phyloP scores from a whole-genome alignment of 2,329 filamentous ascomycete species.

The Thielaviopsis populi region DNA sequence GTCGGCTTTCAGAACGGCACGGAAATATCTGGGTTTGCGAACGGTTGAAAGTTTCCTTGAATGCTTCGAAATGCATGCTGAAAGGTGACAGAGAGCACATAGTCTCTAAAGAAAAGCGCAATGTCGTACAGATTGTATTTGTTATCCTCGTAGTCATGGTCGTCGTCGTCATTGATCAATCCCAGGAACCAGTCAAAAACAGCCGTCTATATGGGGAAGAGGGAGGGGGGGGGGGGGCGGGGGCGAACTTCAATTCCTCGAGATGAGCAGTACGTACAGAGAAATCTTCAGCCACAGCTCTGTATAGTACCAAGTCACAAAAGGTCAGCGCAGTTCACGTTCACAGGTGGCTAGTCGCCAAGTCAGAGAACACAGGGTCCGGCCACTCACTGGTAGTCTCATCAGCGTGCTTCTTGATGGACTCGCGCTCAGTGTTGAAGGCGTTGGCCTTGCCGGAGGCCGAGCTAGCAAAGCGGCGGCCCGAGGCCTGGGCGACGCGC shows the following conservation, averaged over 20 bases:
- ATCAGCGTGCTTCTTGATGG: conserved; percentile 80
- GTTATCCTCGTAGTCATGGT: too few species aligned
- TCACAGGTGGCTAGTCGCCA: not conserved
- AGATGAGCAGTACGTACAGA: conserved; percentile 39
- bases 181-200: not conserved
- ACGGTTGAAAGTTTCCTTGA: not conserved
- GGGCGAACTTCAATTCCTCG: not conserved
- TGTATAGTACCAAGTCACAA: conserved; percentile 26
- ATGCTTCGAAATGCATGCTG: not conserved
- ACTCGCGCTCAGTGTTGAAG: conserved; percentile 83
- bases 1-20: too few species aligned
- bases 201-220: not conserved
- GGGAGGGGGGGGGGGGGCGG: not conserved
- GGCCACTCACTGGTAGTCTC: conserved; percentile 59
- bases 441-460: conserved; percentile 53
- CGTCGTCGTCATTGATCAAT: not conserved
- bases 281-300: conserved; percentile 94
- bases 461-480: conserved; percentile 58
- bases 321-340: conserved; percentile 10
- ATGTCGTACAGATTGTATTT: not conserved
- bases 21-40: not conserved
- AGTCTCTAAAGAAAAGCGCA: not conserved
- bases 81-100: not conserved
- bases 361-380: not conserved
- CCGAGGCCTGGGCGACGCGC: conserved; percentile 39